Evolutionary conservation across 495 filamentous ascomycete genomes (phyloP).

Genomic region (Penicillium robsamsonii): DNA sequence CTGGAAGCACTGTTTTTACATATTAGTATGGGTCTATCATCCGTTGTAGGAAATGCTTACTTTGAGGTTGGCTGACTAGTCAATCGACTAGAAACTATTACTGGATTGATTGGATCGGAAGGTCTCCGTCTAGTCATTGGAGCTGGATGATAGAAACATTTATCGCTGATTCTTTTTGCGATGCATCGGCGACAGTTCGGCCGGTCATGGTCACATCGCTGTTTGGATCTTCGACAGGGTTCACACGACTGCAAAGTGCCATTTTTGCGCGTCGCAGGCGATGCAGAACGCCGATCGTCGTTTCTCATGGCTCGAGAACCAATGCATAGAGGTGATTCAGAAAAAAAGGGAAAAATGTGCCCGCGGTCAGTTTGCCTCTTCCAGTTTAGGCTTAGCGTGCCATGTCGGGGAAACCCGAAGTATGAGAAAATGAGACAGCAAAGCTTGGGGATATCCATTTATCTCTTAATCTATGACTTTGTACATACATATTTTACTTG

Average conservation of each 20-base stretch:
- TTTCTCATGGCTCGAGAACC: slow-evolving; percentile 19
- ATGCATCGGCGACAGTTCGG: slow-evolving; percentile 39
- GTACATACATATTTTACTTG: neutral
- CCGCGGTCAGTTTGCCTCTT: neutral
- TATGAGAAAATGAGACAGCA: neutral
- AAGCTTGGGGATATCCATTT: neutral
- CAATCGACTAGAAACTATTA: slow-evolving; percentile 14
- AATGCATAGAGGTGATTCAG: neutral
- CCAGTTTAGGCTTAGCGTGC: slow-evolving; percentile 17
- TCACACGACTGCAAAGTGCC: slow-evolving; percentile 51
- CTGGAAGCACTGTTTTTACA: slow-evolving; percentile 25
- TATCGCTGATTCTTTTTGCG: slow-evolving; percentile 31
- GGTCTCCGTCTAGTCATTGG: slow-evolving; percentile 40
- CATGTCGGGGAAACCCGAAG: neutral
- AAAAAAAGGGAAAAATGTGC: neutral
- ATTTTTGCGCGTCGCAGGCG: slow-evolving; percentile 42
- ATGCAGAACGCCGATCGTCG: slow-evolving; percentile 23
- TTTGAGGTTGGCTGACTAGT: slow-evolving; percentile 27
- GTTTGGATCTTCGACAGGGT: slow-evolving; percentile 52
- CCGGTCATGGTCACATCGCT: slow-evolving; percentile 48
- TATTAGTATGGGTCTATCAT: neutral
- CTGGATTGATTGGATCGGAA: slow-evolving; percentile 16
- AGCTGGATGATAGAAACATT: slow-evolving; percentile 46
- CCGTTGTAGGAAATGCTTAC: slow-evolving; percentile 17
- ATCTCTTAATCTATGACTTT: neutral